Evolutionary conservation across 192 early-diverging fungal species (phyloP).

Genomic region (Umbelopsis sp.): DNA sequence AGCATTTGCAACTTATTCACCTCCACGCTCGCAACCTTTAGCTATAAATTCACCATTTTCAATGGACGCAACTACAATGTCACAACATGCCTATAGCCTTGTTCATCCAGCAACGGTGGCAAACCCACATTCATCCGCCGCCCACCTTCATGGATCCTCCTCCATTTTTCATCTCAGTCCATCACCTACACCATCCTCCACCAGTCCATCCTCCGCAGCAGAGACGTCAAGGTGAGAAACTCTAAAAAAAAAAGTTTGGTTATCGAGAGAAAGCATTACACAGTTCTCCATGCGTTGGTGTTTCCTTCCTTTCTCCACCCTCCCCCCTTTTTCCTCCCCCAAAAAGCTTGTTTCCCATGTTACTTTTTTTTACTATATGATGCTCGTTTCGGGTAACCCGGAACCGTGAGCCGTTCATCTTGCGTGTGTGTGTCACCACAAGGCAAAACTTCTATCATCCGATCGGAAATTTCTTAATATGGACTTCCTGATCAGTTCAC

Average conservation of each 20-base stretch:
- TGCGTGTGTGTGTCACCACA: neutral
- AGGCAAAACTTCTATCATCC: neutral
- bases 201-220: constrained; percentile 9
- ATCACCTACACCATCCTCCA: constrained; percentile 15
- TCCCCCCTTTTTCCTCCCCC: neutral
- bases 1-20: constrained; percentile 10
- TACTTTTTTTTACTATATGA: neutral
- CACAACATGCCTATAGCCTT: neutral
- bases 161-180: constrained; percentile 16
- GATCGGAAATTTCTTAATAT: constrained; percentile 1
- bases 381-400: constrained; percentile 13
- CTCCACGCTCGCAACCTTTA: neutral
- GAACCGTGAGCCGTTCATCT: neutral
- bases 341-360: neutral
- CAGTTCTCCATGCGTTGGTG: too few species aligned
- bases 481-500: neutral
- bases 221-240: constrained; percentile 5
- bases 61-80: constrained; percentile 7
- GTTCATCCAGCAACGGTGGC: constrained; percentile 17
- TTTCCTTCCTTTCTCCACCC: neutral
- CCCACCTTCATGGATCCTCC: constrained; percentile 14
- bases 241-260: neutral
- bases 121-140: constrained; percentile 9
- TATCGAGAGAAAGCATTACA: too few species aligned
- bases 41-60: neutral